Conservation (phyloP, 2,329 filamentous ascomycete species). For the Trichoderma asperellum region DNA sequence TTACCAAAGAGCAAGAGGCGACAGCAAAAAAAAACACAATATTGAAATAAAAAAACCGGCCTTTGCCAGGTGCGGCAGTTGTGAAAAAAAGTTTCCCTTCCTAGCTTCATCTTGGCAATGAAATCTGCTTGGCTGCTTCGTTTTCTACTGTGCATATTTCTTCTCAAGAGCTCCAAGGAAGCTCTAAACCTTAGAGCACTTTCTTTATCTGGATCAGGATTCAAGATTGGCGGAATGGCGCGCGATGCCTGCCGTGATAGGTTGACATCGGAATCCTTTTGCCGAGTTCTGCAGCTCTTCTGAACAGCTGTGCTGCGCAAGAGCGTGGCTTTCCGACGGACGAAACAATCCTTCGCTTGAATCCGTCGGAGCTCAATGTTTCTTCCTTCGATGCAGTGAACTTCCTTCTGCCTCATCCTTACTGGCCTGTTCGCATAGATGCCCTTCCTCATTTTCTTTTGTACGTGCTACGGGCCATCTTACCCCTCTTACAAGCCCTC, state of each 20-base stretch:
- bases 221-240: background rate
- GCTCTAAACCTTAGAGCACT: background rate
- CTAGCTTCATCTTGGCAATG: background rate
- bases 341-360: background rate
- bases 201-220: too few species aligned
- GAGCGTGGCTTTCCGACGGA: background rate
- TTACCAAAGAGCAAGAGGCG: background rate
- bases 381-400: background rate
- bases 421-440: background rate
- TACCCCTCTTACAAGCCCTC: background rate
- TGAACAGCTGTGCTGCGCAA: background rate
- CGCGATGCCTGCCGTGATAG: constrained; percentile 1
- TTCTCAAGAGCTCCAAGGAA: background rate
- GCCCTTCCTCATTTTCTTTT: background rate
- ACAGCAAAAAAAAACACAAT: too few species aligned
- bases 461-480: background rate
- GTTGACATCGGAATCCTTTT: constrained; percentile 18
- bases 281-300: background rate
- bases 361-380: background rate
- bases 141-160: background rate
- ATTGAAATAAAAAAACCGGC: background rate
- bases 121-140: background rate
- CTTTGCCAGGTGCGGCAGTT: background rate
- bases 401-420: background rate
- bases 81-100: background rate